Evolutionary conservation across 495 filamentous ascomycete species (phyloP).

Genomic region (Penicillium roqueforti): DNA sequence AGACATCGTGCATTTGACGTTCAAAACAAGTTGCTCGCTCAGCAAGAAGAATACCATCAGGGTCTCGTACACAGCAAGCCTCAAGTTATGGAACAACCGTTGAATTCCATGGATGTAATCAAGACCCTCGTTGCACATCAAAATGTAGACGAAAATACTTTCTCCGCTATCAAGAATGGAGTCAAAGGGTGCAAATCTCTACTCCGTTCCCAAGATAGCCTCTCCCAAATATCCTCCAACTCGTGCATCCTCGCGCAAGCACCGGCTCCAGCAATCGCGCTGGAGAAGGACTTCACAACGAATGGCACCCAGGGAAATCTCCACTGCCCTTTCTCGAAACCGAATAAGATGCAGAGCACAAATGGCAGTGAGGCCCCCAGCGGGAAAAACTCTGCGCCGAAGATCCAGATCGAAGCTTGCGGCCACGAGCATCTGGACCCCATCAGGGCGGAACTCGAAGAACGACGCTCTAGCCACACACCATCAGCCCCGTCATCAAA

Average conservation of each 20-base stretch:
- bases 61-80: conserved; percentile 28
- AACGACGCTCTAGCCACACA: conserved; percentile 35
- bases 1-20: conserved; percentile 32
- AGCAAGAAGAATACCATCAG: conserved; percentile 30
- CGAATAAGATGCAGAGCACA: conserved; percentile 17
- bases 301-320: conserved; percentile 40
- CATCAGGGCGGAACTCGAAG: conserved; percentile 42
- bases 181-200: conserved; percentile 40
- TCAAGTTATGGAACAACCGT: conserved; percentile 26
- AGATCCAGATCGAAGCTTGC: conserved; percentile 30
- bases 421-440: conserved; percentile 41
- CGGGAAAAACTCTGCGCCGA: conserved; percentile 25
- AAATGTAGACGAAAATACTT: conserved; percentile 42
- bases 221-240: conserved; percentile 28
- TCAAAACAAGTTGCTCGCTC: conserved; percentile 31
- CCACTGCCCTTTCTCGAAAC: conserved; percentile 46
- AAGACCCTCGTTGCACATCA: conserved; percentile 41
- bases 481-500: conserved; percentile 49
- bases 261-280: conserved; percentile 28
- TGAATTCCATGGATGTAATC: conserved; percentile 44
- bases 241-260: conserved; percentile 39
- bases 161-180: conserved; percentile 37
- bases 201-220: conserved; percentile 27
- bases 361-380: conserved; percentile 27
- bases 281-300: conserved; percentile 48